Conservation (phyloP, 371 early-diverging fungal genomes). For the Apophysomyces elegans region DNA sequence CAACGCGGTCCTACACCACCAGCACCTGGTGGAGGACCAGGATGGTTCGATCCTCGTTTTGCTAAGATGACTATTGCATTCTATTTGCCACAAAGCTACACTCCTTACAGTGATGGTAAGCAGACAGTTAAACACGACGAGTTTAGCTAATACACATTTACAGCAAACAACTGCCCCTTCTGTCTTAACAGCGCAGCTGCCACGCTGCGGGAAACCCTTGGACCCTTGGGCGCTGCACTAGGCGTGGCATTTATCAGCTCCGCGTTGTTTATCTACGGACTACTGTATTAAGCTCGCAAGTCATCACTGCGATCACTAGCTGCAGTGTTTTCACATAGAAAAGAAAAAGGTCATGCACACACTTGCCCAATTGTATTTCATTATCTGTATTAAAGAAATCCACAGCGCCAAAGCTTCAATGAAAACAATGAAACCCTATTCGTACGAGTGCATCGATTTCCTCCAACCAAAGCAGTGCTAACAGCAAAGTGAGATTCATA, state of each 20-base stretch:
- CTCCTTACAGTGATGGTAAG: constrained; percentile 33
- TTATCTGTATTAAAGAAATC: constrained; percentile 5
- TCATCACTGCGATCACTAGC: neutral
- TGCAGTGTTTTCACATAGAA: neutral
- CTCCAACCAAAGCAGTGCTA: neutral
- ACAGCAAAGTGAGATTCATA: no score
- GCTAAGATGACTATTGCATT: constrained; percentile 46
- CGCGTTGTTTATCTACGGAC: constrained; percentile 37
- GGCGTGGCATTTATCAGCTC: constrained; percentile 45
- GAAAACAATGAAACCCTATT: neutral
- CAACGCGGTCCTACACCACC: constrained; percentile 47
- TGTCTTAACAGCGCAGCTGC: constrained; percentile 48
- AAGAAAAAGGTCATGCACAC: constrained; percentile 10
- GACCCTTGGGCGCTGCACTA: constrained; percentile 36
- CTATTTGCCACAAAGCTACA: constrained; percentile 43
- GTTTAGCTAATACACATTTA: constrained; percentile 3
- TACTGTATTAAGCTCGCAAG: constrained; percentile 18
- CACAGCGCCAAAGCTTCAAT: neutral
- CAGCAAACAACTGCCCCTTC: constrained; percentile 46
- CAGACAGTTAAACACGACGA: neutral
- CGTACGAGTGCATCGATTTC: neutral
- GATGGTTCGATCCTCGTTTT: constrained; percentile 39
- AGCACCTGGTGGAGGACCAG: constrained; percentile 24
- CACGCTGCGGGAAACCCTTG: constrained; percentile 27
- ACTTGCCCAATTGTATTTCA: neutral